Base-by-base conservation (phyloP, 2,329 filamentous ascomycete genomes). In the Aspergillus neotritici region DNA sequence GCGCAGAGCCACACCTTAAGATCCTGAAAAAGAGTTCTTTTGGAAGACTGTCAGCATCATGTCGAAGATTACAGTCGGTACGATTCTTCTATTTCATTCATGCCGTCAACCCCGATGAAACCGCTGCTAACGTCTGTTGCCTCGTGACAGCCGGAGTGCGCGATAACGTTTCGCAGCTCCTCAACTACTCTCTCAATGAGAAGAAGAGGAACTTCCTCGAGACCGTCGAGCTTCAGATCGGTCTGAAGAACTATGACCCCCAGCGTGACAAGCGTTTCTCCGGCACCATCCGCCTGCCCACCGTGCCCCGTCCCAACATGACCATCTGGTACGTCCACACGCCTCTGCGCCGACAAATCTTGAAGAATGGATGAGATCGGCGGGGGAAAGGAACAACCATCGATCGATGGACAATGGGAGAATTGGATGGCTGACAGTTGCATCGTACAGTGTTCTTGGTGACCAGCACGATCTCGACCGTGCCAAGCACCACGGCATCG, bases 181-280 rank as follows among this genome's bases (percentile, higher is more conserved):
- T 98, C 66, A 84, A 94, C 68, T 97, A 97, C 85, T 94, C 86
- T 70, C 79, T 79, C 66, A 83, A 94, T 74, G 87, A 86, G 74
- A 95, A 95, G 86, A 95, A 95, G 86, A 80, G 89, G 65, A 95
- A 95, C 83, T 96, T 95, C 79, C 80, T 94, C 71, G 88, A 93
- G 80, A 91, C 87, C 69, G 87, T 95, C 57, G 71, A 74, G 62
- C 68, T 86, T 62, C 82, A 88, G 74, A 93, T 94, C 79, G 87
- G 87, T 73, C 83, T 94, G 71, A 94, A 94, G 86, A 94, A 94
- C 85, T 95, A 95, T 79, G 87, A 98, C 73, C 91, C 93, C 69
- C 81, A 97, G 85, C 91, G 93, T 88, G 93, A 98, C 80, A 98
- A 98, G 91, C 91, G 91, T 95, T 98, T 98, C 91, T 94, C 87